Base-by-base conservation (phyloP, 1,139 yeast species). In the Debaryomyces fabryi region DNA sequence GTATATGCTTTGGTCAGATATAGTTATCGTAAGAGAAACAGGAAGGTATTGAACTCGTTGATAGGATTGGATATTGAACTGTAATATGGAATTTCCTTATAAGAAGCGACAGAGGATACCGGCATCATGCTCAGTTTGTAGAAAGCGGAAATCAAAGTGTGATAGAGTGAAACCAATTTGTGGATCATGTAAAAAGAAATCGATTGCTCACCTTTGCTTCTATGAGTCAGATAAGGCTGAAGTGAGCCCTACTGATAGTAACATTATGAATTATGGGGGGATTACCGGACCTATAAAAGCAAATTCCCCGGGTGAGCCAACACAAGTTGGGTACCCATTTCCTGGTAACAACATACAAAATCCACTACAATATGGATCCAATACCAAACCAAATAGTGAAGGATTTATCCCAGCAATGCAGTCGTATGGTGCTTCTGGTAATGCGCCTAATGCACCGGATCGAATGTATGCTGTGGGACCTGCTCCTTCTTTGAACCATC, bases 171-270 rank as follows among this genome's bases (percentile, higher is more conserved):
- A 78, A 57, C 95, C 95, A 1, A 82, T 84, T 35, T 87, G 95
- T 67, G 82, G 87, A 5, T 79, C 85, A 44, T 87, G 95, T 69
- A 76, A 79, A 46, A 82, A 82, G 66, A 85, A 86, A 47, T 87
- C 89, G 13, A 86, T 86, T 21, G 86, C 87, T 24, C 91, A 86
- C 63, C 67, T 86, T 33, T 87, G 95, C 55, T 82, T 74, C 52
- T 87, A 84, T 60, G 82, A 85, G 58, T 82, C 78, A 48, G 68
- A 56, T 6, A 27, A 46, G 8, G 29, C 23, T 13, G 48, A 45
- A 13, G 6, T 38, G 12, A 30, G 37, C 6, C 25, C 18, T 21
- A 12, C 21, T 21, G 30, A 32, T 18, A 25, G 35, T 5, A 13
- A 10, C 32, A 30, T 8, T 12, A 45, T 65, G 51, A 18, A 47